These are phyloP conservation scores for Neonectria punicea DNA, from an alignment of 2,329 filamentous ascomycete genomes.

Conservation along the genomic window DNA sequence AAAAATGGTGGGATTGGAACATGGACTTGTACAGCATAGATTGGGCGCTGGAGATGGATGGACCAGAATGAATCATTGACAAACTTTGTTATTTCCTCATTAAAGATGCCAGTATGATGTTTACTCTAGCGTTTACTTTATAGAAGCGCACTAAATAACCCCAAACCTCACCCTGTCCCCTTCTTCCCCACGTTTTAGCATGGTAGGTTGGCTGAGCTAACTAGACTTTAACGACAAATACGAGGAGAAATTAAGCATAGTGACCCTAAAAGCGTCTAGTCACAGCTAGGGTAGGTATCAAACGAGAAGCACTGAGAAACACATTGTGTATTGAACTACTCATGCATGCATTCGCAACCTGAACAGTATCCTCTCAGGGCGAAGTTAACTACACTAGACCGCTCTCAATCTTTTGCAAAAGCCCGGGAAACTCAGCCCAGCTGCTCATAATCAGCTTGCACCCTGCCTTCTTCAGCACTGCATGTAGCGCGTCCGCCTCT, in stretches of 20 bases:
- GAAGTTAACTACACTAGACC: not conserved
- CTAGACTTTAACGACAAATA: not conserved
- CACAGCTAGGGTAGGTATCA: not conserved
- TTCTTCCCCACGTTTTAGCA: not conserved
- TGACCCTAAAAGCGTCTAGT: not conserved
- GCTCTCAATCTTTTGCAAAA: slow-evolving; percentile 1
- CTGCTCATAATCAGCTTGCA: slow-evolving; percentile 5
- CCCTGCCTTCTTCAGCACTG: not conserved
- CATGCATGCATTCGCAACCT: not conserved
- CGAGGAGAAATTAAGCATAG: not conserved
- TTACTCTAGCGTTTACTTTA: too few species aligned
- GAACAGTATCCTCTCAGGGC: not conserved
- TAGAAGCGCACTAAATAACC: too few species aligned
- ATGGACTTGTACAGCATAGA: not conserved
- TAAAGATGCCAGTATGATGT: too few species aligned
- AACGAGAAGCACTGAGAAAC: not conserved
- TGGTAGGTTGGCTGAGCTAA: not conserved
- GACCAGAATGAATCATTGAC: not conserved
- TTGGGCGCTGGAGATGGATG: not conserved
- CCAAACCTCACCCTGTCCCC: not conserved
- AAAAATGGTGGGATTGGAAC: not conserved
- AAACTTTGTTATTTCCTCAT: too few species aligned
- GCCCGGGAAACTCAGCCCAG: slow-evolving; percentile 6
- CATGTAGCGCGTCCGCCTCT: not conserved
- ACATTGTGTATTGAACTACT: not conserved